Conservation (phyloP, 2,329 filamentous ascomycete genomes). For the Talaromyces albobiverticillius region DNA sequence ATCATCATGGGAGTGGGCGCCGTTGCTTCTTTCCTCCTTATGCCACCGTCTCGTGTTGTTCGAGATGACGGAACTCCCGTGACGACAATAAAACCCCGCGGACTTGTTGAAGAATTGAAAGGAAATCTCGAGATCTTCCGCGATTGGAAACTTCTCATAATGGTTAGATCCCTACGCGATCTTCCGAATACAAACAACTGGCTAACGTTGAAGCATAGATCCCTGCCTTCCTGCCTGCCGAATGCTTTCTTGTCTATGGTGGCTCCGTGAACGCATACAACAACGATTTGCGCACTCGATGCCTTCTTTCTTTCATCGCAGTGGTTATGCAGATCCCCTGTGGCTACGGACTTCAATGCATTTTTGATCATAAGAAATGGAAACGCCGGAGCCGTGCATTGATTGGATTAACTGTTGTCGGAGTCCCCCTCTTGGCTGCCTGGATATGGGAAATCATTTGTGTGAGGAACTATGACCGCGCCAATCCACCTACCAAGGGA, state of each 20-base stretch:
- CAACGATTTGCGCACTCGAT: conserved; percentile 25
- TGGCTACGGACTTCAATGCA: conserved; percentile 16
- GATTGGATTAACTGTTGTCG: not conserved
- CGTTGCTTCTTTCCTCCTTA: not conserved
- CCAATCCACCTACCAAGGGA: not conserved
- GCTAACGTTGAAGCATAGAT: too few species aligned
- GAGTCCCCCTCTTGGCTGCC: not conserved
- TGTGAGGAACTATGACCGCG: not conserved
- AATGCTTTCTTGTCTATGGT: conserved; percentile 32
- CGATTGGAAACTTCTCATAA: conserved; percentile 26
- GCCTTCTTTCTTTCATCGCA: conserved; percentile 29
- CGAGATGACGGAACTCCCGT: conserved; percentile 21
- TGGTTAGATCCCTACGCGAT: too few species aligned
- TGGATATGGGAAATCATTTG: conserved; percentile 1
- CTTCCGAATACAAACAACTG: too few species aligned
- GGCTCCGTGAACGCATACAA: conserved; percentile 33
- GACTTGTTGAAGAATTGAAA: conserved; percentile 26
- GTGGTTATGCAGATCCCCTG: conserved; percentile 32
- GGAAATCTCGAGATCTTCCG: conserved; percentile 25
- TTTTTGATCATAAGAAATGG: not conserved
- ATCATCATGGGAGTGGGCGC: not conserved
- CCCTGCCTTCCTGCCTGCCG: conserved; percentile 24
- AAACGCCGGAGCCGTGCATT: conserved; percentile 9
- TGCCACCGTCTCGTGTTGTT: not conserved
- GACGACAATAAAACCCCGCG: conserved; percentile 23